These are phyloP conservation scores for Malassezia japonica DNA, from an alignment of 1,284 basidiomycete genomes.

Conservation along the genomic window DNA sequence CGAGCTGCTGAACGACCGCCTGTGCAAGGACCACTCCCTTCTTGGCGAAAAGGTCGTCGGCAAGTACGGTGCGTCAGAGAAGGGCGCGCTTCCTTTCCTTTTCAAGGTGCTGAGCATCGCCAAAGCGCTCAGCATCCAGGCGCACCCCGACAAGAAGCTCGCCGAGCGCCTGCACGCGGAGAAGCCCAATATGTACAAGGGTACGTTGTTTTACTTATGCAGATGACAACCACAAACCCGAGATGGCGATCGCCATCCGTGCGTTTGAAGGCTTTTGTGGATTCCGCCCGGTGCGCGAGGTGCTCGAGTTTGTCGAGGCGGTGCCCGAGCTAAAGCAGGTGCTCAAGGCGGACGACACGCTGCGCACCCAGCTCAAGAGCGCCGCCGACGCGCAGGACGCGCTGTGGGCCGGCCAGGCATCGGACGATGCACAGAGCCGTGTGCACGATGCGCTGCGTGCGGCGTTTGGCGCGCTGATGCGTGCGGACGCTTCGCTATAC, in stretches of 20 bases:
- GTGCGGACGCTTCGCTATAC: background rate
- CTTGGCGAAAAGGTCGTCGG: slow-evolving; percentile 21
- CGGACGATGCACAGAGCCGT: background rate
- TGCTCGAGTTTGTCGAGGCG: slow-evolving; percentile 59
- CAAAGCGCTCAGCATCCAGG: slow-evolving; percentile 92
- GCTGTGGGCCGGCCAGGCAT: background rate
- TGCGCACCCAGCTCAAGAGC: slow-evolving; percentile 2
- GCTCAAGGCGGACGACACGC: slow-evolving; percentile 13
- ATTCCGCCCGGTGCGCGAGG: slow-evolving; percentile 67
- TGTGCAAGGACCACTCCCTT: slow-evolving; percentile 24
- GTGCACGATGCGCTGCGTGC: slow-evolving; percentile 16
- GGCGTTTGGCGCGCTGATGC: slow-evolving; percentile 35
- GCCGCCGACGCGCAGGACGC: background rate
- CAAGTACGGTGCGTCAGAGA: slow-evolving; percentile 19
- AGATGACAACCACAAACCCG: slow-evolving; percentile 93
- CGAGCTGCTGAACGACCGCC: slow-evolving; percentile 20
- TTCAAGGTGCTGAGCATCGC: slow-evolving; percentile 63
- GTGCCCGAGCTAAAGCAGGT: slow-evolving; percentile 67
- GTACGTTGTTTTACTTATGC: slow-evolving; percentile 50
- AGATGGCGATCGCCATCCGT: slow-evolving; percentile 93
- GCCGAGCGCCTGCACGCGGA: slow-evolving; percentile 67
- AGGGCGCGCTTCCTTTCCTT: slow-evolving; percentile 35
- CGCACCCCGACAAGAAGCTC: slow-evolving; percentile 85
- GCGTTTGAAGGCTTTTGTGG: slow-evolving; percentile 84
- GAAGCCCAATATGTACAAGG: slow-evolving; percentile 80